Evolutionary conservation across 2,329 filamentous ascomycete genomes (phyloP), one percentile per base, ranked within the genome.

Genomic region (Bipolaris cookei): DNA sequence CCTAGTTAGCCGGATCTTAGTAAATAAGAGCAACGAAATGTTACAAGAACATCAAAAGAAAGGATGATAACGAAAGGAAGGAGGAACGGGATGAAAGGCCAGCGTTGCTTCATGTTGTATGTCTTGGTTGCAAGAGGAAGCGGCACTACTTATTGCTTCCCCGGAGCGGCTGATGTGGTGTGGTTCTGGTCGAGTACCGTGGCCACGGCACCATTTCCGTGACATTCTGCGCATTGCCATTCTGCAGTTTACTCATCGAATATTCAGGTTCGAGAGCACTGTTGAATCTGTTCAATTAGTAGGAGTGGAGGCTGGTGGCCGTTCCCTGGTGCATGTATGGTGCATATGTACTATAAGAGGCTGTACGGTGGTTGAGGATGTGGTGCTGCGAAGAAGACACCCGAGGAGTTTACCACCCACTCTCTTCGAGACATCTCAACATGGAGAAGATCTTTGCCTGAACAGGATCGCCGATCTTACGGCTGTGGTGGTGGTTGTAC

Each of bases 141-240:
- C 21, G 49, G 25, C 18, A 38, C 21, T 43, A 28, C 50, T 4
- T 28, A 37, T n/a, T 35, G 38, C 23, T 53, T 16, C 32, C 50
- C 37, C 43, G 39, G 32, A 54, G 50, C 48, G 50, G 50, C 38
- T 44, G 50, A 34, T 23, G n/a, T 28, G 32, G 44, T 45, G 16
- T 49, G 44, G 49, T 57, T 57, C 44, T 54, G 50, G 54, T 49
- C 38, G 44, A 39, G 38, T 53, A 42, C 20, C 13, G 20, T 42
- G 49, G 42, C 43, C 34, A 37, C 39, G 14, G 20, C 46, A 43
- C 23, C 34, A 49, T 39, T 25, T 11, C n/a, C 6, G 41, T 44
- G 23, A 38, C 35, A 34, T 48, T 38, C 16, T 32, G 30, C 30
- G 49, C 42, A 32, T 7, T 18, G 16, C 38, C 14, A 8, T 8